A percentile compares a stretch with the other conserved stretches of the same genome.
Conservation (phyloP, 805 yeast genomes). For the Blastobotrys robertii region DNA sequence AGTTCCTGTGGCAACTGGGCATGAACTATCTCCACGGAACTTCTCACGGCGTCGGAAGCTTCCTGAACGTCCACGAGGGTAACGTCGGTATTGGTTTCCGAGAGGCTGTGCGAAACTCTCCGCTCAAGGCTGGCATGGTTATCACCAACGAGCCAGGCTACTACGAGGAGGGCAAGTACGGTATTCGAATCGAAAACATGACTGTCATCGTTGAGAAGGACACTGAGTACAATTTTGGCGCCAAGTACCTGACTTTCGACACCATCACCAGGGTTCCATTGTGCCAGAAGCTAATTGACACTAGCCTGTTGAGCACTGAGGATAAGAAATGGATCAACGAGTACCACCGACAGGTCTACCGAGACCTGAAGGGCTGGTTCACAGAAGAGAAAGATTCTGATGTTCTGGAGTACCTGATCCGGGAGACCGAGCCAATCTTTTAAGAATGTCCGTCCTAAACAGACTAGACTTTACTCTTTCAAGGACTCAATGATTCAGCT, state of each 20-base stretch:
- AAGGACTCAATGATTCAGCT: too few relatives aligned
- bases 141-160: constrained; percentile 92
- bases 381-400: constrained; percentile 39
- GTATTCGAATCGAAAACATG: constrained; percentile 84
- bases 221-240: constrained; percentile 38
- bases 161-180: constrained; percentile 83
- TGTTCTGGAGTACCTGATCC: constrained; percentile 60
- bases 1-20: constrained; percentile 72
- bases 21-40: constrained; percentile 89
- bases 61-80: constrained; percentile 86
- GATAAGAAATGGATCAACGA: constrained; percentile 62
- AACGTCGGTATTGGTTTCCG: constrained; percentile 73
- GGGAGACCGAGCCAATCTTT: constrained; percentile 43
- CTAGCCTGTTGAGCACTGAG: constrained; percentile 40
- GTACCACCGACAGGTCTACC: constrained; percentile 53
- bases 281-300: constrained; percentile 66
- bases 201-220: constrained; percentile 42
- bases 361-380: constrained; percentile 39
- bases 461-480: too few relatives aligned
- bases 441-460: neutral
- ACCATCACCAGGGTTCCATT: constrained; percentile 80
- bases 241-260: constrained; percentile 58
- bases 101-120: constrained; percentile 38
- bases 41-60: constrained; percentile 95
- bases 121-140: constrained; percentile 57